A percentile compares a stretch with the other conserved stretches of the same genome.
These are phyloP conservation scores for Tephrocybe rancida DNA, from an alignment of 768 basidiomycete species.

Conservation along the genomic window DNA sequence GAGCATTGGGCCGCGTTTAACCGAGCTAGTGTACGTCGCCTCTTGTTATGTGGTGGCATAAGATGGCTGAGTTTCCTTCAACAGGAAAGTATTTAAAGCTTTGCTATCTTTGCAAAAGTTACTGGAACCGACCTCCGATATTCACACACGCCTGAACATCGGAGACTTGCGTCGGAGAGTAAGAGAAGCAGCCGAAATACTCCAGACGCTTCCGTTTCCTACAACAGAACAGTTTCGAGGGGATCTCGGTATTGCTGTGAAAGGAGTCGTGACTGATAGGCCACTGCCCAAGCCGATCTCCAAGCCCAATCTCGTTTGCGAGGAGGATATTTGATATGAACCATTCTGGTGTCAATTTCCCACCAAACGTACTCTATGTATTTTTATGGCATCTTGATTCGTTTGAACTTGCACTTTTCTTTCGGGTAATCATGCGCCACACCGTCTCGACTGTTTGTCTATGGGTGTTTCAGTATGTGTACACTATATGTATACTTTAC, in stretches of 20 bases:
- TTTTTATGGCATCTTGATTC: no score
- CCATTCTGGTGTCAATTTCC: background rate
- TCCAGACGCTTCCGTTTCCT: slow-evolving; percentile 23
- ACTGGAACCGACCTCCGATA: slow-evolving; percentile 29
- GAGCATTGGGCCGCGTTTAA: slow-evolving; percentile 28
- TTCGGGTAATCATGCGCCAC: no score
- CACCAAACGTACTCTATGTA: no score
- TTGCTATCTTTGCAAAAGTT: slow-evolving; percentile 16
- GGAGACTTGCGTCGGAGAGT: slow-evolving; percentile 27
- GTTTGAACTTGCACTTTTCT: no score
- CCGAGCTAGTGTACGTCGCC: slow-evolving; percentile 32
- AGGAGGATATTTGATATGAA: slow-evolving; percentile 15
- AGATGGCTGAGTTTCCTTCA: background rate
- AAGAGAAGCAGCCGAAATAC: slow-evolving; percentile 26
- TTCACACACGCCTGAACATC: slow-evolving; percentile 28
- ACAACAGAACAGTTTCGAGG: slow-evolving; percentile 19
- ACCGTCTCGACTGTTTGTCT: no score
- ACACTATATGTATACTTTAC: no score
- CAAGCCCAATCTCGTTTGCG: slow-evolving; percentile 21
- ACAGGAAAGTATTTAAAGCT: slow-evolving; percentile 7
- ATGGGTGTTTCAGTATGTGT: no score
- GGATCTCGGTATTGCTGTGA: slow-evolving; percentile 31
- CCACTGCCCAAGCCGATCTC: slow-evolving; percentile 13
- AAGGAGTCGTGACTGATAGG: slow-evolving; percentile 29
- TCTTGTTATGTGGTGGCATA: background rate